Evolutionary conservation across 164 flowering plant species (phyloP).

Genomic region (Piper longum): DNA sequence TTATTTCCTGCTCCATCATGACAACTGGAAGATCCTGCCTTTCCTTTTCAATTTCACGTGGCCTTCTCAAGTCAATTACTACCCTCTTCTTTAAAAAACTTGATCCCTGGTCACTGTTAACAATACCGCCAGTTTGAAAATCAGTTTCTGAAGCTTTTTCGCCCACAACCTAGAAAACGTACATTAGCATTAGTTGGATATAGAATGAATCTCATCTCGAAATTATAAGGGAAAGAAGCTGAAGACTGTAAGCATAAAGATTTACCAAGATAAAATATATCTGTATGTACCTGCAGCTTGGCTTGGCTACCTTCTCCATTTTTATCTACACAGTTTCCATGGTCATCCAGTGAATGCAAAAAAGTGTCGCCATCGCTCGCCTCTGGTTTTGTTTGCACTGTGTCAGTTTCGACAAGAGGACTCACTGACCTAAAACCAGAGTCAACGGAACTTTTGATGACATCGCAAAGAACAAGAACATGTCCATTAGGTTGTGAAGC

Average conservation of each 20-base stretch:
- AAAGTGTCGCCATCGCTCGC: neutral
- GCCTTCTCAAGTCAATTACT: conserved; percentile 71
- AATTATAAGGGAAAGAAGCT: neutral
- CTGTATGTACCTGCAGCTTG: conserved; percentile 17
- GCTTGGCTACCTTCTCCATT: conserved; percentile 6
- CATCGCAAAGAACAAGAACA: neutral
- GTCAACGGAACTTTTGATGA: neutral
- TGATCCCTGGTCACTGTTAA: conserved; percentile 5
- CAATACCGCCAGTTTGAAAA: conserved; percentile 3
- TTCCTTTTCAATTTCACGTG: conserved; percentile 46
- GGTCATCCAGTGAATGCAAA: conserved; percentile 8
- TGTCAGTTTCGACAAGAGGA: conserved; percentile 5
- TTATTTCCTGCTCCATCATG: conserved; percentile 98
- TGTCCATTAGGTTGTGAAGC: conserved; percentile 7
- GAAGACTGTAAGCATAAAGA: too few species aligned
- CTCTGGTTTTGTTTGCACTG: conserved; percentile 6
- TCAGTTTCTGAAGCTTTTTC: conserved; percentile 8
- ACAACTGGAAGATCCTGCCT: conserved; percentile 83
- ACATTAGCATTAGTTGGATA: neutral
- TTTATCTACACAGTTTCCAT: conserved; percentile 3
- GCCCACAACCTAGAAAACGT: conserved; percentile 20
- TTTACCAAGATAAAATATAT: too few species aligned
- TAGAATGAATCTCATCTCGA: neutral
- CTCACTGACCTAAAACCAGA: neutral
- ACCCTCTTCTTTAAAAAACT: conserved; percentile 23